Conservation (phyloP, 441 rosid genomes). For the Eutrema salsugineum region DNA sequence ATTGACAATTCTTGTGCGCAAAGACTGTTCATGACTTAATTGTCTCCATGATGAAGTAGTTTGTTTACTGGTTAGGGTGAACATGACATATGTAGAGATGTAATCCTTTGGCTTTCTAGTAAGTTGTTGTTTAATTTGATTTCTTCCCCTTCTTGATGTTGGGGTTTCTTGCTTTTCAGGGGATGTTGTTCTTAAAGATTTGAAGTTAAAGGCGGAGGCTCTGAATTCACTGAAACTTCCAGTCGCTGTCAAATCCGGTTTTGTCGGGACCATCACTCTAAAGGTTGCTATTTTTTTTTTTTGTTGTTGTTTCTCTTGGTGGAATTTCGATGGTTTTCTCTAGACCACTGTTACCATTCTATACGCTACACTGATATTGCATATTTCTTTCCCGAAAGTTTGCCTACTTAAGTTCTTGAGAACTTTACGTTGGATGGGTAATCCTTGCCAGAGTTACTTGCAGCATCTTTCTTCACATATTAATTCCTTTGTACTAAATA, state of each 20-base stretch:
- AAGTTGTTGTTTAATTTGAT: neutral
- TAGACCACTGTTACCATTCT: neutral
- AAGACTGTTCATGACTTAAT: slow-evolving; percentile 4
- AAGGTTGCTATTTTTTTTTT: slow-evolving; percentile 50
- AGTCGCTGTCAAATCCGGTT: slow-evolving; percentile 93
- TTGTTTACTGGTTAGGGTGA: slow-evolving; percentile 11
- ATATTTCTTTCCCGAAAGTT: slow-evolving; percentile 8
- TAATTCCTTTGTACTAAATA: slow-evolving; percentile 2
- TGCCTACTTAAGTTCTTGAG: neutral
- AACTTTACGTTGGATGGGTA: slow-evolving; percentile 16
- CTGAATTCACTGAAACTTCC: slow-evolving; percentile 89
- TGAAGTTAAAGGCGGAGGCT: slow-evolving; percentile 92
- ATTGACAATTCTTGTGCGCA: neutral
- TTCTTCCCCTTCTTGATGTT: slow-evolving; percentile 2
- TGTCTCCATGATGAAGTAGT: neutral
- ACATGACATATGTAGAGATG: neutral
- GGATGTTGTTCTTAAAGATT: slow-evolving; percentile 94
- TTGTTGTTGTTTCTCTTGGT: neutral
- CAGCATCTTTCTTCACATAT: slow-evolving; percentile 1
- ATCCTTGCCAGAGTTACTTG: slow-evolving; percentile 3
- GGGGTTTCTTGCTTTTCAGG: slow-evolving; percentile 45
- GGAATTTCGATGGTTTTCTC: neutral
- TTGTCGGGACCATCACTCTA: slow-evolving; percentile 86
- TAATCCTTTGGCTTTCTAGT: slow-evolving; percentile 16
- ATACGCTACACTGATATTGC: neutral